Percentiles rank a stretch among this genome's conserved stretches.
These are phyloP conservation scores for Haberlea rhodopensis DNA, from an alignment of 257 asterid genomes.

Conservation along the genomic window DNA sequence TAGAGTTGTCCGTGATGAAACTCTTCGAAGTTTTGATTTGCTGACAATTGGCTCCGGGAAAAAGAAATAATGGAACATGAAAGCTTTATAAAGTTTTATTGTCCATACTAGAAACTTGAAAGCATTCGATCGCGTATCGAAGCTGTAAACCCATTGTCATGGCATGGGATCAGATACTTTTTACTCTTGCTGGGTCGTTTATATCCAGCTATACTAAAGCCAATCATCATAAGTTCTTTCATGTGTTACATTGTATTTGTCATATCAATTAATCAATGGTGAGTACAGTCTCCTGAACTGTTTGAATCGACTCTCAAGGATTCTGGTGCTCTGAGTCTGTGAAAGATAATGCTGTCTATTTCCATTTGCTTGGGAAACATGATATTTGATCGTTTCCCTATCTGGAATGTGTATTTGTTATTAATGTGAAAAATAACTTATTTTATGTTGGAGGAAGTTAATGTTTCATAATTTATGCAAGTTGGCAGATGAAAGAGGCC, in stretches of 20 bases:
- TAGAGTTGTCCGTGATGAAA: slow-evolving; percentile 65
- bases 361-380: neutral
- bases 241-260: neutral
- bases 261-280: neutral
- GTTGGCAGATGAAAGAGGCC: too few species aligned
- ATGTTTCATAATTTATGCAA: too few species aligned
- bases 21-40: slow-evolving; percentile 78
- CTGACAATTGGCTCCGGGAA: slow-evolving; percentile 71
- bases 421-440: too few species aligned
- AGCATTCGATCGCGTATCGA: neutral
- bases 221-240: neutral
- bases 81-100: slow-evolving; percentile 17
- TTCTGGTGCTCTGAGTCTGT: neutral
- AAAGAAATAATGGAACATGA: slow-evolving; percentile 44
- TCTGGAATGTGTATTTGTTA: too few species aligned
- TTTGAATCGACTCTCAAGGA: neutral
- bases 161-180: neutral
- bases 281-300: neutral
- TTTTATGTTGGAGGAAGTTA: too few species aligned
- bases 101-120: neutral
- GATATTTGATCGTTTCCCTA: too few species aligned
- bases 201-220: neutral
- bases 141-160: neutral
- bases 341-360: too few species aligned
- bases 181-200: neutral